Conservation (phyloP, 176 grass and related monocot genomes). For the Dactylis glomerata region DNA sequence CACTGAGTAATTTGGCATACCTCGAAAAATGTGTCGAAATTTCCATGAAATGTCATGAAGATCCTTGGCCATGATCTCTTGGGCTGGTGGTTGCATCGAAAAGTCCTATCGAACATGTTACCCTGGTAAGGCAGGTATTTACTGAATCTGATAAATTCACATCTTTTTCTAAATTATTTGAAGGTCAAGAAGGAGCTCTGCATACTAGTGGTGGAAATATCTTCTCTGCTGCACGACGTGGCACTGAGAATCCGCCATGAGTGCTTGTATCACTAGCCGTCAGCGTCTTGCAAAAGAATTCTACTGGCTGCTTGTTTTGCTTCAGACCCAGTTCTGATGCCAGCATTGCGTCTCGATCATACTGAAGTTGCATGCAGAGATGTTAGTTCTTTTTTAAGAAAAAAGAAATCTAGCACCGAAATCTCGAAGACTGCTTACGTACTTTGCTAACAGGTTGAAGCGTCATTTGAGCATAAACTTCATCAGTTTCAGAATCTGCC, state of each 20-base stretch:
- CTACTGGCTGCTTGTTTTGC: conserved; percentile 92
- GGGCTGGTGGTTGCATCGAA: conserved; percentile 93
- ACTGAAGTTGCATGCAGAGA: conserved; percentile 43
- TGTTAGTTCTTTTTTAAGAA: conserved; percentile 14
- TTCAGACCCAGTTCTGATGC: conserved; percentile 93
- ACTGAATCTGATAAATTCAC: conserved; percentile 37
- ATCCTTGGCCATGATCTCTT: conserved; percentile 93
- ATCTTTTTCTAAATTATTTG: conserved; percentile 8
- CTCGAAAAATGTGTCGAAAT: conserved; percentile 91
- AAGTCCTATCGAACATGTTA: conserved; percentile 83
- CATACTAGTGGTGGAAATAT: conserved; percentile 98
- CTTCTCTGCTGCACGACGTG: conserved; percentile 93
- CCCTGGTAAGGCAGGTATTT: conserved; percentile 53
- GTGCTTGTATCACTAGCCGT: conserved; percentile 96
- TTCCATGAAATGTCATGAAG: conserved; percentile 94
- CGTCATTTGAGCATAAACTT: conserved; percentile 98
- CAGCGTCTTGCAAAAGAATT: conserved; percentile 97
- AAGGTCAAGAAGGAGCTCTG: conserved; percentile 20
- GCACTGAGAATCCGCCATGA: conserved; percentile 96
- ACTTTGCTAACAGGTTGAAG: conserved; percentile 99
- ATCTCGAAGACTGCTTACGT: conserved; percentile 6
- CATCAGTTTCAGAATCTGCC: conserved; percentile 97
- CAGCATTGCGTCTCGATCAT: conserved; percentile 94
- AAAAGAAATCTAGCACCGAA: not conserved
- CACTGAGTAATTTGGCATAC: conserved; percentile 38